Percentiles rank a stretch among this genome's conserved stretches.
Conservation (phyloP, 345 rosid species). For the Nasturtium officinale region DNA sequence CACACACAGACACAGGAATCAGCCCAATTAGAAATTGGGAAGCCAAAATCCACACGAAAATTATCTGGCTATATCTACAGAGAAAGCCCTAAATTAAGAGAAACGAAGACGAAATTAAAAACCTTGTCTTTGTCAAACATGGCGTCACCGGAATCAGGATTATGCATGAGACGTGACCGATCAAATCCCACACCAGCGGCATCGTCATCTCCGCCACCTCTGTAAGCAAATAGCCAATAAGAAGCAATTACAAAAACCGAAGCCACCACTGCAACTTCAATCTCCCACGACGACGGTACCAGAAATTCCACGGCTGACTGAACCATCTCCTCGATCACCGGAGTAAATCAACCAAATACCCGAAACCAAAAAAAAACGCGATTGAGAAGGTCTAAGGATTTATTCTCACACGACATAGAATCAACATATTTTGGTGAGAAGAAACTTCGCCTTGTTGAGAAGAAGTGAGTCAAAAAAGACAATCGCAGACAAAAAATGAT, state of each 20-base stretch:
- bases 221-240: constrained; percentile 61
- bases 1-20: no score
- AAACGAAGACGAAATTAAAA: constrained; percentile 13
- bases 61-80: neutral
- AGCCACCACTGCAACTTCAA: constrained; percentile 70
- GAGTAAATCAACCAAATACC: neutral
- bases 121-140: constrained; percentile 71
- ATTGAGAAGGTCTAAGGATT: constrained; percentile 12
- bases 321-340: constrained; percentile 48
- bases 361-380: neutral
- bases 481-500: neutral
- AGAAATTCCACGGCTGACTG: constrained; percentile 48
- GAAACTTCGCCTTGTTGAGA: constrained; percentile 26
- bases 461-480: constrained; percentile 41
- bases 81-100: neutral
- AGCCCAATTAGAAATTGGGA: neutral
- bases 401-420: constrained; percentile 15
- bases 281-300: constrained; percentile 90
- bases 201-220: constrained; percentile 46
- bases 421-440: constrained; percentile 23
- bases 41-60: constrained; percentile 3
- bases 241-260: constrained; percentile 60
- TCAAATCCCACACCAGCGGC: constrained; percentile 42
- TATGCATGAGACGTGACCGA: constrained; percentile 49
- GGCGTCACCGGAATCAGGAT: constrained; percentile 50